These are phyloP conservation scores for Chaetomium tenue DNA, from an alignment of 495 filamentous ascomycete species.

Conservation along the genomic window DNA sequence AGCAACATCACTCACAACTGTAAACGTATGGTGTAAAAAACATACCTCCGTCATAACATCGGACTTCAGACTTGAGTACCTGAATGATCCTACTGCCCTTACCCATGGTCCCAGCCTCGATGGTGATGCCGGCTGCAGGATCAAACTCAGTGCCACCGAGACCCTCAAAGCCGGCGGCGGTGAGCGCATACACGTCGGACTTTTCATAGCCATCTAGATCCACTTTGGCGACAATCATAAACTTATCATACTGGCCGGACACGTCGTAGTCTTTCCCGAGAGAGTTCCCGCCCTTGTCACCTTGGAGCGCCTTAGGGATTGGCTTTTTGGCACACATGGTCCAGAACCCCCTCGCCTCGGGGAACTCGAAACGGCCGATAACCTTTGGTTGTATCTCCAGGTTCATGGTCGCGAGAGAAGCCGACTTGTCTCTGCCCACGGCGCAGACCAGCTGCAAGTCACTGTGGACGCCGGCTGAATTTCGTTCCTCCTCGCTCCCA, in stretches of 20 bases:
- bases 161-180: slow-evolving; percentile 62
- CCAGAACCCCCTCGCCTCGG: slow-evolving; percentile 62
- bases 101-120: slow-evolving; percentile 77
- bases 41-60: slow-evolving; percentile 84
- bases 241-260: slow-evolving; percentile 61
- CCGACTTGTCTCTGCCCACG: slow-evolving; percentile 65
- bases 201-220: slow-evolving; percentile 55
- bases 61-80: slow-evolving; percentile 75
- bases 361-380: slow-evolving; percentile 60
- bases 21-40: slow-evolving; percentile 6
- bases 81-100: slow-evolving; percentile 76
- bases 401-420: slow-evolving; percentile 71
- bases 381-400: slow-evolving; percentile 67
- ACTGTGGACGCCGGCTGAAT: slow-evolving; percentile 46
- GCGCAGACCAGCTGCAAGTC: slow-evolving; percentile 70
- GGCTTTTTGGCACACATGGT: slow-evolving; percentile 60
- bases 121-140: slow-evolving; percentile 73
- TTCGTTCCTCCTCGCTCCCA: slow-evolving; percentile 45
- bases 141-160: slow-evolving; percentile 80
- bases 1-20: slow-evolving; percentile 23
- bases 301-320: slow-evolving; percentile 52
- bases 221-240: slow-evolving; percentile 66
- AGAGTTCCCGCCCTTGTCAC: slow-evolving; percentile 48
- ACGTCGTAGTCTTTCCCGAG: slow-evolving; percentile 52
- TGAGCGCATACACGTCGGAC: slow-evolving; percentile 61